These are phyloP conservation scores for Lentinula aciculospora DNA, from an alignment of 768 basidiomycete species.

Conservation along the genomic window DNA sequence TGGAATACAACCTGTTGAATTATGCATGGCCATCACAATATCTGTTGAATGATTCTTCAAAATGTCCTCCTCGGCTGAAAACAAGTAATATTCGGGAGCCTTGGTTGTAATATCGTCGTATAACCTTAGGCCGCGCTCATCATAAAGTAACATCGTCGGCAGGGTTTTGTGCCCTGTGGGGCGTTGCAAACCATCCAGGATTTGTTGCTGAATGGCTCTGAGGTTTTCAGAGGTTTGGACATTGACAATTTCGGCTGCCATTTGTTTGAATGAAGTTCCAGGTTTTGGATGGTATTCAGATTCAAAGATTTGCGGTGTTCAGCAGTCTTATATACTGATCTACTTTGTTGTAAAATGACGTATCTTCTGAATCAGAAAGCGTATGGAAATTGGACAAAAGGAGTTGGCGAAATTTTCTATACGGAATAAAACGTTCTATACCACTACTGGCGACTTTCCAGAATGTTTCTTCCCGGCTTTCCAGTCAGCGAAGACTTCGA, in stretches of 20 bases:
- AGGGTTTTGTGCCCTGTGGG: constrained; percentile 54
- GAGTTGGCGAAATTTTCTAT: neutral
- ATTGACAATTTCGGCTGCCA: constrained; percentile 47
- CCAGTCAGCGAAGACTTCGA: no score
- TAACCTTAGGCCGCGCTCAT: constrained; percentile 77
- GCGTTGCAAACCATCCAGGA: constrained; percentile 50
- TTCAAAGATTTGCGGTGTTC: neutral
- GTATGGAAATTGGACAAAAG: no score
- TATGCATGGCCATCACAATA: constrained; percentile 71
- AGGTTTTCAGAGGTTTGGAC: constrained; percentile 31
- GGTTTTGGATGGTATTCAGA: no score
- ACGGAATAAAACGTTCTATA: neutral
- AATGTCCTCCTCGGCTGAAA: constrained; percentile 82
- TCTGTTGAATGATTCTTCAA: constrained; percentile 66
- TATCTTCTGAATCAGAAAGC: no score
- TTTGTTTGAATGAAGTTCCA: constrained; percentile 11
- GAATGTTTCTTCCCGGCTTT: neutral
- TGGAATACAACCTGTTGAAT: constrained; percentile 23
- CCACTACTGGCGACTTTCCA: neutral
- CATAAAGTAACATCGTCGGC: constrained; percentile 83
- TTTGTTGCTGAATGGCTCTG: constrained; percentile 36
- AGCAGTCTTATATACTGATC: neutral
- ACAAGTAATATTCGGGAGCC: constrained; percentile 85
- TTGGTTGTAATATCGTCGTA: constrained; percentile 84
- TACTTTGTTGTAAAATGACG: neutral